Evolutionary conservation across 306 rosid genomes (phyloP), one percentile per base, ranked within the genome.

Genomic region (Luffa acutangula): DNA sequence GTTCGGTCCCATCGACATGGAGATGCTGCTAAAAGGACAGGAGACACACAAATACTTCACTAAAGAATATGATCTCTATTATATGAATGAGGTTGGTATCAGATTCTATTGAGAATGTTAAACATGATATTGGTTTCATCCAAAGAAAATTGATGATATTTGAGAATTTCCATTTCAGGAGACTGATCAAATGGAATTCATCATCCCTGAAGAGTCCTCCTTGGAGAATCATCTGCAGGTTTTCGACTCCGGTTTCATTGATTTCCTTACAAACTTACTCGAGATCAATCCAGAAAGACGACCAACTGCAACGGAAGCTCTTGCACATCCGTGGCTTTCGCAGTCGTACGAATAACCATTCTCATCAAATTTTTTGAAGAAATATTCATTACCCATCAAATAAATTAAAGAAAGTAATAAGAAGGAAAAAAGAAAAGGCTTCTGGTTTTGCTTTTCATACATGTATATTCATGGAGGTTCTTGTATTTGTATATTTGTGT

Each of bases 301-400:
- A 52, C 96, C 92, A 14, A 88, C 90, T 0, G 97, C 98, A 6
- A 83, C 76, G 31, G 93, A 89, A 33, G 99, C 99, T 10, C 88
- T 96, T 5, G 88, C 82, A 79, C 99, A 96, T 80, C 99, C 99
- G 42, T 96, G 99, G 99, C 94, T 96, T 83, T 95, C 93, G 76
- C 76, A 86, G 81, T 84, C 76, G 4, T 92, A 91, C 34, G 82
- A 85, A 75, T 78, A 86, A 56, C 54, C 64, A 54, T 56, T 54
- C 36, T 51, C 60, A 15, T 73, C 0, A 15, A 31, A 2, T 0
- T 5, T 5, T 46, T 71, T 17, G 64, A 75, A 75, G 33, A 17
- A 4, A 9, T 49, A 52, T 72, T 72, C 59, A 74, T 48, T 74
- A 33, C 45, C 60, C 78, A 74, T 53, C 63, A 75, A 75, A 15